phyloP scores from a whole-genome alignment of 1,139 yeast genomes.

The Geotrichum candidum region DNA sequence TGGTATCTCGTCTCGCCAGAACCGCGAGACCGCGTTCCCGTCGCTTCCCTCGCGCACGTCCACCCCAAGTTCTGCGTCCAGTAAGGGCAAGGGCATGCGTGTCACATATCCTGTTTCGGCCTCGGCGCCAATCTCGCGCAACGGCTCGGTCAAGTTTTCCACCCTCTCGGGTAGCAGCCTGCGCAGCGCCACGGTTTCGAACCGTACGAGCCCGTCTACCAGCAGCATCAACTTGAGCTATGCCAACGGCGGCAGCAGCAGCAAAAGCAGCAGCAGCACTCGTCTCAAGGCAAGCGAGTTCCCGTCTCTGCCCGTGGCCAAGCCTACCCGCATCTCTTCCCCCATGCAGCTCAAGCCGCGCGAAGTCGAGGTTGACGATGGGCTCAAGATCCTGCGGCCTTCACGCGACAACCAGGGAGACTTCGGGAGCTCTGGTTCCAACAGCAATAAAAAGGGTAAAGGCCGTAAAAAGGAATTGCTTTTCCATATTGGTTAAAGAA shows the following conservation, averaged over 20 bases:
- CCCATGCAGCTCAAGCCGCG: constrained; percentile 9
- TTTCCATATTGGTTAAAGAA: constrained; percentile 21
- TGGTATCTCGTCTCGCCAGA: background rate
- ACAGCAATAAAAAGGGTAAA: constrained; percentile 18
- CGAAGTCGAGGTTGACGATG: constrained; percentile 9
- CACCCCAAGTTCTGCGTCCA: background rate
- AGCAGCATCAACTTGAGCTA: background rate
- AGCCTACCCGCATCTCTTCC: background rate
- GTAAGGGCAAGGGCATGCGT: background rate
- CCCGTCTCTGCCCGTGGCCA: constrained; percentile 8
- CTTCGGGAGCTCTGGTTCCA: background rate
- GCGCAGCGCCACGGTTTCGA: background rate
- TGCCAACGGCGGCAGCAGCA: background rate
- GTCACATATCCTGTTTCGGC: background rate
- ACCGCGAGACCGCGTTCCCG: constrained; percentile 23
- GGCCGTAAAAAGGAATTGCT: constrained; percentile 27
- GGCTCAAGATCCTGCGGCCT: constrained; percentile 12
- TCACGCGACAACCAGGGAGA: background rate
- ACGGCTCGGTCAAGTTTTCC: background rate
- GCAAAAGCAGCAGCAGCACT: background rate
- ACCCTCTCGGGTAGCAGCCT: background rate
- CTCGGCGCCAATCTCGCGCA: background rate
- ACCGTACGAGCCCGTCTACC: constrained; percentile 13
- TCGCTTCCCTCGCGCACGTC: constrained; percentile 20
- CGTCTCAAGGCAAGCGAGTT: background rate